Base-by-base conservation (phyloP, 2,329 filamentous ascomycete genomes). In the Lasiodiplodia theobromae region DNA sequence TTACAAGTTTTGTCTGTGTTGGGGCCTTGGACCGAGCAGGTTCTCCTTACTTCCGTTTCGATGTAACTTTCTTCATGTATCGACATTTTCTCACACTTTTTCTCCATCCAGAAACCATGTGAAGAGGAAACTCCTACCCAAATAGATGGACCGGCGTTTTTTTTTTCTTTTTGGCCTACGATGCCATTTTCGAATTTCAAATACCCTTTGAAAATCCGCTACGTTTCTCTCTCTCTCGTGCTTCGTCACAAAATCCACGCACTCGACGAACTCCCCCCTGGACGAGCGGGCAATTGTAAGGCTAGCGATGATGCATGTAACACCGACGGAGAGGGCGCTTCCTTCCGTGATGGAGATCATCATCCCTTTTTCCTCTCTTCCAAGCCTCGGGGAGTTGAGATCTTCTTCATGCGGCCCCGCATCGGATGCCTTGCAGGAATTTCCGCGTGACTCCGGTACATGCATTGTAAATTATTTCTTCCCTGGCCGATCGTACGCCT, bases 61-160 rank as follows among this genome's bases (percentile, higher is more conserved):
- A 52, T 66, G 34, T 66, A 49, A 47, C 63, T 31, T 66, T 25
- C 63, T 54, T 54, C 34, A 23, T 25, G 37, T 40, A 44, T 54
- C 12, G 25, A 34, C 18, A 44, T 53, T 49, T 66, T 57, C 44
- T 40, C 40, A n/a, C 31, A 16, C 60, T 52, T 21, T 28, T 56
- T 31, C 44, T 40, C 7, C 34, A 14, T 47, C 4, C 16, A 25
- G 56, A 38, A 57, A 63, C 11, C 44, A 47, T 38, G n/a, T 52
- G 44, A 52, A 64, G n/a, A 51, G 44, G 40, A 47, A 49, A 5
- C 40, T 64, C 60, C n/a, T 21, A 11, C 47, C 6, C 40, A 40
- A 52, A 64, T 64, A 64, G 60, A 64, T 28, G 60, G 60, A 64
- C 38, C 28, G 60, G 60, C 60, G 60, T 52, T 63, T 21, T 44